A percentile compares a stretch with the other conserved stretches of the same genome.
These are phyloP conservation scores for Cladorrhinum samala DNA, from an alignment of 495 filamentous ascomycete genomes.

Conservation along the genomic window DNA sequence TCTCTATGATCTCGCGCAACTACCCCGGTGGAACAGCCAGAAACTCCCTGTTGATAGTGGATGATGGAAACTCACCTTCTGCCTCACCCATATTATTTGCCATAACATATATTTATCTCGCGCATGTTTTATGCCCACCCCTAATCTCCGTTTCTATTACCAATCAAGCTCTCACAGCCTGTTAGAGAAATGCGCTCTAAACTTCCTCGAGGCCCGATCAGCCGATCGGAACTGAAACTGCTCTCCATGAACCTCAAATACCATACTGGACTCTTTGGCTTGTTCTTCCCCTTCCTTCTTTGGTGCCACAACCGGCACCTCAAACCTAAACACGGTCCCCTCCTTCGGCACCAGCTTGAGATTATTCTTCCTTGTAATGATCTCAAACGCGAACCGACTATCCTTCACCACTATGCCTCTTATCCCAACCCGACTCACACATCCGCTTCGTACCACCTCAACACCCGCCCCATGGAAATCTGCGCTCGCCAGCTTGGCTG, in stretches of 20 bases:
- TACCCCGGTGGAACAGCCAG: too few species aligned
- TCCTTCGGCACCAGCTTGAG: slow-evolving; percentile 80
- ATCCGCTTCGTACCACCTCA: slow-evolving; percentile 75
- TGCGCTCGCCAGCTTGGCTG: slow-evolving; percentile 67
- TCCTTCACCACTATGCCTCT: slow-evolving; percentile 85
- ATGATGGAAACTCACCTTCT: too few species aligned
- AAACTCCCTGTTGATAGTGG: too few species aligned
- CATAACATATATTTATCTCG: too few species aligned
- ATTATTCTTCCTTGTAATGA: slow-evolving; percentile 66
- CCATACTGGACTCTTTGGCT: slow-evolving; percentile 37
- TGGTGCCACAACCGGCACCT: slow-evolving; percentile 47
- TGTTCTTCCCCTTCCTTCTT: slow-evolving; percentile 16
- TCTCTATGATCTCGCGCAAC: too few species aligned
- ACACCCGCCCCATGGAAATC: slow-evolving; percentile 87
- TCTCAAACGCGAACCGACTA: slow-evolving; percentile 75
- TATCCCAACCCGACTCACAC: slow-evolving; percentile 73
- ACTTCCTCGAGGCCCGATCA: slow-evolving; percentile 84
- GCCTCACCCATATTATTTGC: too few species aligned
- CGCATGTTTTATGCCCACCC: too few species aligned
- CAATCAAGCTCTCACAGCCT: too few species aligned
- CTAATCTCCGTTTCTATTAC: too few species aligned
- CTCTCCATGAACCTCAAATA: slow-evolving; percentile 83
- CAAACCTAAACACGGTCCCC: slow-evolving; percentile 76
- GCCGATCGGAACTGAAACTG: slow-evolving; percentile 78
- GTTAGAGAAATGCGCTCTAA: slow-evolving; percentile 67